phyloP scores from a whole-genome alignment of 2,329 filamentous ascomycete species.

The Penicillium thymicola region DNA sequence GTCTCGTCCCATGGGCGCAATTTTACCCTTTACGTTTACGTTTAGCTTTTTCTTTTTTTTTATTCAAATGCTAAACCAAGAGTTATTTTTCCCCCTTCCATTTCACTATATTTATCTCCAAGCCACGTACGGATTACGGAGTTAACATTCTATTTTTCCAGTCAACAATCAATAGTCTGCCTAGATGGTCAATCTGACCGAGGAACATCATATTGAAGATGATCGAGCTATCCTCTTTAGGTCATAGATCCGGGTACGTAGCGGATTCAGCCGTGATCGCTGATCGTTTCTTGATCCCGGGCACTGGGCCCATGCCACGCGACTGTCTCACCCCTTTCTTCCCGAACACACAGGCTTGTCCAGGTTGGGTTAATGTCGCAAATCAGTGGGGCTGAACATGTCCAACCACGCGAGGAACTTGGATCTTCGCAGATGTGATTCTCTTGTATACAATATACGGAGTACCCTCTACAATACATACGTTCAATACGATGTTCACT shows the following conservation, averaged over 20 bases:
- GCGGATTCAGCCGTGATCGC: conserved; percentile 14
- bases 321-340: conserved; percentile 12
- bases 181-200: neutral
- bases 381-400: conserved; percentile 8
- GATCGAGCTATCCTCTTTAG: conserved; percentile 10
- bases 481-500: neutral
- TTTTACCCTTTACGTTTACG: neutral
- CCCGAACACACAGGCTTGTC: neutral
- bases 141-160: neutral
- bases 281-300: conserved; percentile 8
- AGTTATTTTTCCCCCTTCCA: neutral
- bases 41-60: neutral
- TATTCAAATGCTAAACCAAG: neutral
- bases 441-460: neutral
- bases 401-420: neutral
- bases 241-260: conserved; percentile 10
- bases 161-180: conserved; percentile 4
- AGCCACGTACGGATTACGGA: neutral
- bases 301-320: conserved; percentile 11
- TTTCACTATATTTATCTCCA: neutral
- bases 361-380: neutral
- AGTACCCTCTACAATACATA: neutral
- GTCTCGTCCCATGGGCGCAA: neutral
- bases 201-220: neutral
- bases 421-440: conserved; percentile 1